A percentile compares a stretch with the other conserved stretches of the same genome.
Evolutionary conservation across 306 rosid genomes (phyloP).

Genomic region (Ziziphus jujuba): DNA sequence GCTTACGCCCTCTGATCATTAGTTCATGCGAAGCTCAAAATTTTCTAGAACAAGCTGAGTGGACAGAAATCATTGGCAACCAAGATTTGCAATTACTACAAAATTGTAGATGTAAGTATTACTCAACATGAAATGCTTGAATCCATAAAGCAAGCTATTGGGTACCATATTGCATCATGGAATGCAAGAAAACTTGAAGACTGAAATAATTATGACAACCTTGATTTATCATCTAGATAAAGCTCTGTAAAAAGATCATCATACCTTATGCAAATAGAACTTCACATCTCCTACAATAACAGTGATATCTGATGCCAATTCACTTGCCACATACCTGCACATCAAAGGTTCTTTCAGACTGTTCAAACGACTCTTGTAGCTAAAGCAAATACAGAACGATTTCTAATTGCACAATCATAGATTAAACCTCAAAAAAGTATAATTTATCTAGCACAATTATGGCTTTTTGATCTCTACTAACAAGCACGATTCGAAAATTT

Average conservation of each 20-base stretch:
- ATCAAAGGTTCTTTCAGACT: background rate
- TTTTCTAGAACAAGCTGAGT: no score
- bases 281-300: conserved; percentile 63
- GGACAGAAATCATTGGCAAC: no score
- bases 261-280: conserved; percentile 88
- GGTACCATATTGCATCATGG: conserved; percentile 5
- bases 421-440: no score
- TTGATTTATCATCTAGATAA: background rate
- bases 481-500: no score
- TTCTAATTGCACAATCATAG: no score
- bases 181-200: background rate
- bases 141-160: background rate
- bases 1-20: no score
- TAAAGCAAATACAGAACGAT: no score
- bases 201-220: background rate
- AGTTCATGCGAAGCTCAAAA: no score
- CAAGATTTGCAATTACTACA: no score
- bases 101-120: background rate
- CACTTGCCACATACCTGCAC: conserved; percentile 86
- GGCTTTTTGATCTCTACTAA: no score
- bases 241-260: conserved; percentile 15
- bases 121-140: background rate
- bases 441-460: no score
- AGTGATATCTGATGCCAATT: conserved; percentile 71
- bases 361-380: background rate